Base-by-base conservation (phyloP, 176 grass and related monocot genomes). In the Typha latifolia region DNA sequence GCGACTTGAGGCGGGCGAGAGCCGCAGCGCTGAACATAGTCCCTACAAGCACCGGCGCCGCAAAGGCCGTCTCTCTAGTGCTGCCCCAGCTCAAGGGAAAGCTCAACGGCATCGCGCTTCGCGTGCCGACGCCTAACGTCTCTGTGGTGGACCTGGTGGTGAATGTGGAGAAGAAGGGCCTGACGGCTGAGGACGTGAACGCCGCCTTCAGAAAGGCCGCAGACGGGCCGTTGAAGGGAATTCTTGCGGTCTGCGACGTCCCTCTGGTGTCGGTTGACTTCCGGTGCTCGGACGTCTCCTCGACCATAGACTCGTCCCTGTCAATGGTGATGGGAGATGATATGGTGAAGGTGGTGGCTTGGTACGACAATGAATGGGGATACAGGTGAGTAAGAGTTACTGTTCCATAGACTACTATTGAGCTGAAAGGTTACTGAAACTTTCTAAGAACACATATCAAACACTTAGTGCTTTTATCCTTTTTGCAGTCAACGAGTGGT, bases 361-460 rank as follows among this genome's bases (percentile, higher is more conserved):
- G 94, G 94, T 99, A 99, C 73, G 94, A 99, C 86, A 99, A 99
- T 65, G 94, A 99, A 71, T 99, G 94, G 94, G 94, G 86, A 0
- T 99, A 99, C 83, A 97, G 94, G 94, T 97, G 52, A 85, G 76
- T 16, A 1, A 16, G 5, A 9, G 6, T 43, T 43, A 43, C 7
- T 1, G 8, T 43, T 43, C 37, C 37, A 43, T 10, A 10, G 37
- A 43, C 8, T 43, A 43, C 8, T 43, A 0, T 43, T 43, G 37
- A 43, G 7, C 37, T 43, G 37, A 6, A 43, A 43, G 9, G 37
- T 43, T 10, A 10, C n/a, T 59, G 18, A 59, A 59, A 59, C 18
- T 59, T 16, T 59, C 53, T 59, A 3, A 21, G 47, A 63, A 26
- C 49, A 9, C 2, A 20, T 49, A 51, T 48, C 12, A 16, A 53